Conservation (phyloP, 106 monocot genomes). For the Phalaenopsis equestris region DNA sequence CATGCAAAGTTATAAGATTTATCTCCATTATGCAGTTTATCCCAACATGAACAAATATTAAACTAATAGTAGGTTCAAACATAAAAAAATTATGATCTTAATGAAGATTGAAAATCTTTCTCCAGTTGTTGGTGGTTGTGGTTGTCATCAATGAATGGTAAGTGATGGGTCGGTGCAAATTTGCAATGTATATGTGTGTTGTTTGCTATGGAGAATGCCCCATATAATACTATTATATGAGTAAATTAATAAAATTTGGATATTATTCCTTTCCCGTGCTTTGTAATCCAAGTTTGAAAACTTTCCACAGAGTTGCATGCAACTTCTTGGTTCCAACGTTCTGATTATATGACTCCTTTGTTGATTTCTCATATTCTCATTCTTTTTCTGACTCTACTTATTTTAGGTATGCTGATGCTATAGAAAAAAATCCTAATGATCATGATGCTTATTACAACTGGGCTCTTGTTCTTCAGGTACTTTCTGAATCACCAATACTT, state of each 20-base stretch:
- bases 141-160: too few relatives aligned
- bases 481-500: background rate
- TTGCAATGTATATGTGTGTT: background rate
- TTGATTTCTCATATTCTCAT: background rate
- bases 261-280: background rate
- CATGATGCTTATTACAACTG: constrained; percentile 98
- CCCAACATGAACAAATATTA: too few relatives aligned
- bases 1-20: too few relatives aligned
- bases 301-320: background rate
- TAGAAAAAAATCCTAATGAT: constrained; percentile 89
- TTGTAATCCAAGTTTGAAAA: background rate
- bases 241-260: background rate
- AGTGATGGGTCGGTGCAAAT: background rate
- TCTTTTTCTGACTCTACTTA: background rate
- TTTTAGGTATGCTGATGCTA: constrained; percentile 79
- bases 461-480: constrained; percentile 96
- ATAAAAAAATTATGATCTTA: too few relatives aligned
- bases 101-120: too few relatives aligned
- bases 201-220: background rate
- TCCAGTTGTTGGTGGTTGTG: too few relatives aligned
- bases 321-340: background rate
- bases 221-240: background rate
- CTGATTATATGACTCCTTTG: background rate
- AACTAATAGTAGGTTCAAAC: too few relatives aligned
- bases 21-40: too few relatives aligned